phyloP scores from a whole-genome alignment of 2,329 filamentous ascomycete genomes.

The Erysiphe neolycopersici region DNA sequence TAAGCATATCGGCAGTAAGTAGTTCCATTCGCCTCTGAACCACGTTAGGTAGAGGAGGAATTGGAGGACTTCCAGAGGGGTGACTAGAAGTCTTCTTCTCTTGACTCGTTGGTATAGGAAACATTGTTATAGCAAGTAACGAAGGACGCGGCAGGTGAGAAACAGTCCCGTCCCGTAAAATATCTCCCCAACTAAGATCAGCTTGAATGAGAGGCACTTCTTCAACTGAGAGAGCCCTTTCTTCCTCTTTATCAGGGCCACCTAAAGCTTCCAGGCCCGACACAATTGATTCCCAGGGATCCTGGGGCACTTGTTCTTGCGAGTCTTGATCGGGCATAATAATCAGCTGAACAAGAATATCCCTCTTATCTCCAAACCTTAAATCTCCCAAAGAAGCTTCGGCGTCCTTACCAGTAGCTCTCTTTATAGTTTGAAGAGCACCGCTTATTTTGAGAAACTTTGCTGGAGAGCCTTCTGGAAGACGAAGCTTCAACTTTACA shows the following conservation, averaged over 20 bases:
- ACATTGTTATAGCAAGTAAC: constrained; percentile 82
- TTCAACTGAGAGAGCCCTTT: constrained; percentile 62
- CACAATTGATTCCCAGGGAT: constrained; percentile 92
- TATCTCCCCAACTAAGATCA: constrained; percentile 78
- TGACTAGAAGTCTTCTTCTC: constrained; percentile 34
- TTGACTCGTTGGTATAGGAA: constrained; percentile 34
- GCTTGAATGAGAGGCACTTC: constrained; percentile 89
- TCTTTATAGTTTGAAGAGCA: constrained; percentile 84
- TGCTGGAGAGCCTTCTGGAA: constrained; percentile 87
- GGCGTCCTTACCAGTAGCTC: constrained; percentile 78
- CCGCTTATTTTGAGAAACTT: constrained; percentile 98
- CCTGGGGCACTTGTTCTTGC: constrained; percentile 62
- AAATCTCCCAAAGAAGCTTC: constrained; percentile 81
- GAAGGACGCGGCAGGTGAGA: constrained; percentile 75
- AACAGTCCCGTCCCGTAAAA: constrained; percentile 64
- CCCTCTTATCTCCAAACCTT: constrained; percentile 79
- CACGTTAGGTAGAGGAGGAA: constrained; percentile 81
- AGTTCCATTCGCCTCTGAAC: constrained; percentile 95
- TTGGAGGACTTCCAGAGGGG: constrained; percentile 36
- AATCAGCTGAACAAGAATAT: constrained; percentile 80
- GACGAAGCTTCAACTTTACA: constrained; percentile 75
- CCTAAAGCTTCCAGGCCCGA: constrained; percentile 84
- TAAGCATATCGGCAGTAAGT: constrained; percentile 93
- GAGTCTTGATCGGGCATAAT: constrained; percentile 65
- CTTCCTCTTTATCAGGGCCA: constrained; percentile 67